Base-by-base conservation (phyloP, 2,329 filamentous ascomycete species). In the Polychaeton citri region DNA sequence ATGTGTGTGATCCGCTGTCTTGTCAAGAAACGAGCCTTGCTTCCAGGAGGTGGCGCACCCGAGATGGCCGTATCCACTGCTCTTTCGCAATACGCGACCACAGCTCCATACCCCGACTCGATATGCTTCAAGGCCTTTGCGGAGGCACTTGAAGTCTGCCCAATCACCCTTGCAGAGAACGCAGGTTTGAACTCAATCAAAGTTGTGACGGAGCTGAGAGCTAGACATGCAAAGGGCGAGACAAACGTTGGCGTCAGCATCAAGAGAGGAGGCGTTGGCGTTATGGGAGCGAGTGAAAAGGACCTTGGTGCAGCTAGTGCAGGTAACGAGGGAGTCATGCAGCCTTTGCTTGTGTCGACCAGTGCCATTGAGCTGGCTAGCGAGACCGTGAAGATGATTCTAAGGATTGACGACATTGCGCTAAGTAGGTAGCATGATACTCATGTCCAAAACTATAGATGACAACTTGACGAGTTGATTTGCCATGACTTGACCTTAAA, bases 51-150 rank as follows among this genome's bases (percentile, higher is more conserved):
- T 53, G 90, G 90, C 57, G 90, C 90, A 2, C 84, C 90, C 18
- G 90, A 98, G 63, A 92, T 96, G 52, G 87, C 96, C 64, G 88
- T 98, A 51, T 84, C 90, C 16, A 81, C 90, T 37, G 74, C 84
- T 53, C 74, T 98, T 21, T 76, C 81, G 38, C 80, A 83, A 62
- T 81, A 83, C 55, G 76, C 88, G 6, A 81, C 87, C 47, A 77
- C 79, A 51, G 70, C 95, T 41, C 79, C 79, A 1, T 92, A 92
- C 41, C 95, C 90, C 4, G 90, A 98, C 61, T 78, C 86, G 26
- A 95, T 96, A 55, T 98, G 90, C 74, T 98, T 85, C 84, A 96
- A 95, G 67, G 88, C 88, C 1, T 98, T 98, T 55, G 90, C 92
- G 2, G 88, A 98, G 45, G 90, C 90, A 6, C 81, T 98, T 68